Evolutionary conservation across 2,329 filamentous ascomycete genomes (phyloP).

Genomic region (Aureobasidium sp.): DNA sequence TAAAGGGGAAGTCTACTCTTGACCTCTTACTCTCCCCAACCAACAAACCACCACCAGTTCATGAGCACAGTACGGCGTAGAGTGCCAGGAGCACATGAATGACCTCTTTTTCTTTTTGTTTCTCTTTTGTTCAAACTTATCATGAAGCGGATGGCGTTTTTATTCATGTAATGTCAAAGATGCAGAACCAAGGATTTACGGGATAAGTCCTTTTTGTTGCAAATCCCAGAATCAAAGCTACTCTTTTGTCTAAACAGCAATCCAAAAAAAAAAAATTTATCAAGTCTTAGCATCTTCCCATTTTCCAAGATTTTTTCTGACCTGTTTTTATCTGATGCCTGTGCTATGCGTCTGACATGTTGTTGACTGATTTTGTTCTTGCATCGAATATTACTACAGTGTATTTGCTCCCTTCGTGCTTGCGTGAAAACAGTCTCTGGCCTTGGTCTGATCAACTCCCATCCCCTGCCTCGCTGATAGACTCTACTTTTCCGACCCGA

Average conservation of each 20-base stretch:
- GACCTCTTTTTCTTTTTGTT: not conserved
- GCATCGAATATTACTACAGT: not conserved
- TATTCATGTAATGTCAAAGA: not conserved
- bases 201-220: not conserved
- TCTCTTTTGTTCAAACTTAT: not conserved
- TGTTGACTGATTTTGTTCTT: no score
- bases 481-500: no score
- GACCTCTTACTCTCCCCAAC: not conserved
- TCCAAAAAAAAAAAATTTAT: slow-evolving; percentile 3
- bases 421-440: no score
- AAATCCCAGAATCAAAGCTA: not conserved
- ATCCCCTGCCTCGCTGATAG: no score
- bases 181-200: not conserved
- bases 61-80: not conserved
- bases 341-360: no score
- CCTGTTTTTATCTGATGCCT: no score
- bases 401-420: not conserved
- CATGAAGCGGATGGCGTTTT: slow-evolving; percentile 10
- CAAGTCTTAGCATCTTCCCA: not conserved
- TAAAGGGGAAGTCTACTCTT: slow-evolving; percentile 22
- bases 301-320: no score
- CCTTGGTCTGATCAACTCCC: no score
- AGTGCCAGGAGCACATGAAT: slow-evolving; percentile 11
- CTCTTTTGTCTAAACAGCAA: slow-evolving; percentile 1
- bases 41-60: not conserved